phyloP scores from a whole-genome alignment of 352 stramenopile genomes.

The Phytopythium ostracodes region DNA sequence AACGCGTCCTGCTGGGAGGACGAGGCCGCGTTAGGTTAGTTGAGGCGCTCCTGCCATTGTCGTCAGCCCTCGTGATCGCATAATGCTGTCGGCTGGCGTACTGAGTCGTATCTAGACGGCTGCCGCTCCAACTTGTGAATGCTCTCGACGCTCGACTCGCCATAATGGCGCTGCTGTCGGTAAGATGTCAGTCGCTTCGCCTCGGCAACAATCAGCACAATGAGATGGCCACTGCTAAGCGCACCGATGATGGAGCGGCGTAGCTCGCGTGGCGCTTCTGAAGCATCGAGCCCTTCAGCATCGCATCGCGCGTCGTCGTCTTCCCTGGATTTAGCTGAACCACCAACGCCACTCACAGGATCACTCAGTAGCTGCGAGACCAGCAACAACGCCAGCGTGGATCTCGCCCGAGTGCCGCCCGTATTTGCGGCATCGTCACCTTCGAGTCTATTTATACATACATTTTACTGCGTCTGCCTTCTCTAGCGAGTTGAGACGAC shows the following conservation, averaged over 20 bases:
- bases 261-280: slow-evolving; percentile 8
- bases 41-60: no score
- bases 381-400: neutral
- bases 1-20: slow-evolving; percentile 16
- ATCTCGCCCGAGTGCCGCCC: neutral
- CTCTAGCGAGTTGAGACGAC: neutral
- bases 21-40: no score
- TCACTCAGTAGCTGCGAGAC: no score
- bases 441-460: slow-evolving; percentile 1
- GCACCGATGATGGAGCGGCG: neutral
- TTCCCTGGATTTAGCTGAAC: no score
- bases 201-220: neutral
- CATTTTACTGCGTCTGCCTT: neutral
- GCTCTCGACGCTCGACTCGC: neutral
- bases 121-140: neutral
- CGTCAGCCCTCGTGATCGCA: no score
- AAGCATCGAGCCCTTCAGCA: slow-evolving; percentile 8
- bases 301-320: neutral
- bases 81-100: neutral
- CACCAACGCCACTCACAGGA: neutral
- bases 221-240: no score
- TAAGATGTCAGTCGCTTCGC: neutral
- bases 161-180: neutral
- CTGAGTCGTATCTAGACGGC: neutral
- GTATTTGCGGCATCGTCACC: neutral